These are phyloP conservation scores for Nakazawaea wickerhamii DNA, from an alignment of 805 yeast genomes.

Conservation along the genomic window DNA sequence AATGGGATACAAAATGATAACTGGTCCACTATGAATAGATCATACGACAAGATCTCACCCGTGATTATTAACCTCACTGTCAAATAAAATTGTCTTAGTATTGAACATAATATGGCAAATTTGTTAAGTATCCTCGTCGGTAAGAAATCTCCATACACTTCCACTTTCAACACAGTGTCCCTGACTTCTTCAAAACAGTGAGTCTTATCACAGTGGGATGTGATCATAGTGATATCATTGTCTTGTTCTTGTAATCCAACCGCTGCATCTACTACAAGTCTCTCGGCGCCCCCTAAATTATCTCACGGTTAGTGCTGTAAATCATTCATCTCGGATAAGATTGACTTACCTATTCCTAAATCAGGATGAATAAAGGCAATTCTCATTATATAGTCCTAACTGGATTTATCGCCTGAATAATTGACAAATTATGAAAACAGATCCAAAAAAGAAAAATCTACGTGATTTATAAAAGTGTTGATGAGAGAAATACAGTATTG, in stretches of 20 bases:
- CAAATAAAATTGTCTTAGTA: constrained; percentile 72
- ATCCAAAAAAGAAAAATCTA: not conserved
- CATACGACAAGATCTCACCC: constrained; percentile 48
- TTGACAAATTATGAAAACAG: not conserved
- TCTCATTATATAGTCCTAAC: constrained; percentile 28
- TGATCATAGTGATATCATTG: constrained; percentile 62
- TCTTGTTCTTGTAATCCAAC: constrained; percentile 69
- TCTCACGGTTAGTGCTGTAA: too few species aligned
- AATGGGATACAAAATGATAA: constrained; percentile 80
- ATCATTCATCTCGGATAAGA: not conserved
- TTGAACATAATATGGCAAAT: constrained; percentile 78
- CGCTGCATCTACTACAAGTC: constrained; percentile 95
- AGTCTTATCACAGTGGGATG: constrained; percentile 81
- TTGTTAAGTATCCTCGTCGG: constrained; percentile 67
- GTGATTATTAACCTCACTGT: constrained; percentile 38
- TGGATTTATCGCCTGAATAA: not conserved
- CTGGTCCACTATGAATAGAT: constrained; percentile 83
- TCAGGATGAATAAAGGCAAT: constrained; percentile 94
- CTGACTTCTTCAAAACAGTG: constrained; percentile 92
- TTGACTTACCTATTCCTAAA: constrained; percentile 68
- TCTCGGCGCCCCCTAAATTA: constrained; percentile 89
- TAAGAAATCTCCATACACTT: constrained; percentile 76
- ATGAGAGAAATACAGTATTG: too few species aligned
- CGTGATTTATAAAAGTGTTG: too few species aligned
- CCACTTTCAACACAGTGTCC: constrained; percentile 50